Base-by-base conservation (phyloP, 2,329 filamentous ascomycete genomes). In the Dendryphion nanum region DNA sequence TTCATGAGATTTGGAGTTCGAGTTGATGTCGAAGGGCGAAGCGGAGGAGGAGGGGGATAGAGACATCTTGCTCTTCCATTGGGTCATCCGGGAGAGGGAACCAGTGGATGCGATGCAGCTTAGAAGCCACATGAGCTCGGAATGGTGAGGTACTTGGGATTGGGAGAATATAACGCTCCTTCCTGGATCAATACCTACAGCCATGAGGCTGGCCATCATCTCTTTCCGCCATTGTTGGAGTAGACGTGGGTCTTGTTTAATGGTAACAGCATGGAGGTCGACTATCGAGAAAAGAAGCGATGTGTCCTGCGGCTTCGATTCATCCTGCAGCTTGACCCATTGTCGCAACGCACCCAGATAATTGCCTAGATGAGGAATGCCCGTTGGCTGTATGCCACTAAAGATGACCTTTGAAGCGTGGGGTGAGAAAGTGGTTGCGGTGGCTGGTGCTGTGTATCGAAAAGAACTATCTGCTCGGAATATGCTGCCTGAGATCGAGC, bases 1-100 rank as follows among this genome's bases (percentile, higher is more conserved):
- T 20, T 33, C 31, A 18, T 18, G 17, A 29, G 78, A 73, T 49
- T 79, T 82, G 36, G 51, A 49, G 13, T 48, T 19, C 28, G 76
- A 69, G 3, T 57, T 51, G 13, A 56, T 34, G 35, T 85, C 79
- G 4, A 86, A 65, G 2, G 79, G 66, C 6, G 73, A 76, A 3
- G 77, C 72, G 40, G 81, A 72, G 15, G 83, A 73, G 7, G 77
- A 68, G 15, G 89, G 64, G 15, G 81, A 74, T 14, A 93, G 69
- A 37, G 4, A 31, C 21, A 18, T 2, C 20, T 30, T 24, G 15
- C 18, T 18, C 29, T 98, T 98, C 90, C 93, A 98, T 67, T 97
- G 93, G 18, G 93, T 97, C 93, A 98, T 98, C n/a, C 93, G 78
- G 7, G 85, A 85, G n/a, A 98, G 72, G 67, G 95, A 95, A 26